Evolutionary conservation across 2,329 filamentous ascomycete genomes (phyloP).

Genomic region (Rutstroemia sp.): DNA sequence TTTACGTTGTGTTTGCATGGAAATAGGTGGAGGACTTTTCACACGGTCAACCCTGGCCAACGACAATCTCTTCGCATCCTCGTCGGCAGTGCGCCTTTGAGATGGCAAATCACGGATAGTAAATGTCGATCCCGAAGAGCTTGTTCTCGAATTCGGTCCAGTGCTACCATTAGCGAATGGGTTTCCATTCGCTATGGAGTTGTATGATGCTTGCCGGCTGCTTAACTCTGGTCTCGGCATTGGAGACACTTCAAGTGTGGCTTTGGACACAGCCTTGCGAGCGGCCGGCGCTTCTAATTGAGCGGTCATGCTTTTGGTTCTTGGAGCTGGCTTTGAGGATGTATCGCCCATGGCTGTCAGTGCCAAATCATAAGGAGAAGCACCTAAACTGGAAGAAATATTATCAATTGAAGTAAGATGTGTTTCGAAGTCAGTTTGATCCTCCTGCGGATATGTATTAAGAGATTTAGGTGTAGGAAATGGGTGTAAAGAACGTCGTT

Average conservation of each 20-base stretch:
- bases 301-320: conserved; percentile 20
- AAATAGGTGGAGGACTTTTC: conserved; percentile 6
- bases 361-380: conserved; percentile 21
- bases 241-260: background rate
- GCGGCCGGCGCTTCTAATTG: conserved; percentile 3
- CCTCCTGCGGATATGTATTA: conserved; percentile 3
- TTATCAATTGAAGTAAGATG: conserved; percentile 20
- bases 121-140: conserved; percentile 4
- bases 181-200: background rate
- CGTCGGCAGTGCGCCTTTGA: conserved; percentile 1
- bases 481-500: background rate
- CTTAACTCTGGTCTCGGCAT: background rate
- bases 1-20: conserved; percentile 14
- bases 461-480: background rate
- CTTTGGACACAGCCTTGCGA: conserved; percentile 1
- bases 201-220: conserved; percentile 1
- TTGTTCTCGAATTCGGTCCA: background rate
- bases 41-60: conserved; percentile 4
- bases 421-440: conserved; percentile 20
- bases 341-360: conserved; percentile 1
- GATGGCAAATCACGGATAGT: conserved; percentile 11
- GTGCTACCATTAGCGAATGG: background rate
- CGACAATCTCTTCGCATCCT: conserved; percentile 5
- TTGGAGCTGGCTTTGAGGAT: background rate
- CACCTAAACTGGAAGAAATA: conserved; percentile 19